Evolutionary conservation across 2,329 filamentous ascomycete species (phyloP).

Genomic region (Exophiala spinifera): DNA sequence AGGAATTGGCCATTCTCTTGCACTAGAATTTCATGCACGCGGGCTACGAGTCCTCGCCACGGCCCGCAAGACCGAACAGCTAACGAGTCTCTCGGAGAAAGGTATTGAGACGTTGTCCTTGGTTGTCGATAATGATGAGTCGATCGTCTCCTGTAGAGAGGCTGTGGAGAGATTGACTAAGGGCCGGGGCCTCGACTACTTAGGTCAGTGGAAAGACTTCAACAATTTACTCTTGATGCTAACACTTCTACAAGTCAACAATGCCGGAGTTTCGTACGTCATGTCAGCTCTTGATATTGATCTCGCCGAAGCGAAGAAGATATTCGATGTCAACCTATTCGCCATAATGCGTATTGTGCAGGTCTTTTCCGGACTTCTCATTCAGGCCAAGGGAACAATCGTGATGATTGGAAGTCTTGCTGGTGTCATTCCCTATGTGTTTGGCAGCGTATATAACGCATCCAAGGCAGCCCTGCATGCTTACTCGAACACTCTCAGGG

Average conservation of each 20-base stretch:
- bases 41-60: conserved; percentile 42
- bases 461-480: conserved; percentile 59
- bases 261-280: conserved; percentile 24
- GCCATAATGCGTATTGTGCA: conserved; percentile 34
- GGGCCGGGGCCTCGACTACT: conserved; percentile 25
- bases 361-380: conserved; percentile 34
- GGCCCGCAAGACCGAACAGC: conserved; percentile 30
- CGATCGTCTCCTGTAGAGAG: conserved; percentile 12
- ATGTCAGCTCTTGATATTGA: conserved; percentile 34
- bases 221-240: not conserved
- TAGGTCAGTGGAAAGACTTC: conserved; percentile 11
- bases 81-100: conserved; percentile 11
- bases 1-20: conserved; percentile 41
- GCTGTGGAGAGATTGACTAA: conserved; percentile 15
- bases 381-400: conserved; percentile 22
- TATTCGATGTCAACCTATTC: conserved; percentile 39
- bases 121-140: conserved; percentile 31
- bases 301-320: conserved; percentile 31
- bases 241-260: conserved; percentile 19
- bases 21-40: conserved; percentile 34
- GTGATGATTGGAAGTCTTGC: conserved; percentile 24
- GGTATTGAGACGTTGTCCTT: conserved; percentile 29
- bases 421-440: conserved; percentile 26
- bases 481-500: conserved; percentile 56
- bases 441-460: conserved; percentile 50